Evolutionary conservation across 2,329 filamentous ascomycete species (phyloP).

Genomic region (Clonostachys rosea): DNA sequence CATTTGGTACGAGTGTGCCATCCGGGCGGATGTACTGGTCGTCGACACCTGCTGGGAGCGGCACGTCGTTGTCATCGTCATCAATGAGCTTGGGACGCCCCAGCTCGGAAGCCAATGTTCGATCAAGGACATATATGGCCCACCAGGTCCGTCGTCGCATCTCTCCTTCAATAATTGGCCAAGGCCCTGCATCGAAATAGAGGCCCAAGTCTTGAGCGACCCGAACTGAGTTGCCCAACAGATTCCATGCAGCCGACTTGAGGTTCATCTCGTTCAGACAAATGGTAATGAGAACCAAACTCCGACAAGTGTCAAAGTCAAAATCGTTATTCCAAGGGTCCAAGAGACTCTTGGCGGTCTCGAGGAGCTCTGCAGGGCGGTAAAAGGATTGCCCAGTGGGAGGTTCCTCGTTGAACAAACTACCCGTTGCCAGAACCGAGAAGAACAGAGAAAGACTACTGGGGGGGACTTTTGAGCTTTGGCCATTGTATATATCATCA

Average conservation of each 20-base stretch:
- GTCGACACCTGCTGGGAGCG: conserved; percentile 73
- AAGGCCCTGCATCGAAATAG: conserved; percentile 69
- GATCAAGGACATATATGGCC: conserved; percentile 86
- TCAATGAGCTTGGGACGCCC: conserved; percentile 78
- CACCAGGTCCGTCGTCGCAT: conserved; percentile 90
- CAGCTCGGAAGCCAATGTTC: conserved; percentile 73
- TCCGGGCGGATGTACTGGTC: conserved; percentile 69
- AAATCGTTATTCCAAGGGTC: conserved; percentile 81
- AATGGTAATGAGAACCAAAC: conserved; percentile 68
- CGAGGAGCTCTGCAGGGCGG: conserved; percentile 60
- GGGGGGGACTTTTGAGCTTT: conserved; percentile 50
- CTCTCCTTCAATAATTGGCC: conserved; percentile 74
- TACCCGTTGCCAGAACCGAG: conserved; percentile 76
- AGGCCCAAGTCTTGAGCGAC: conserved; percentile 81
- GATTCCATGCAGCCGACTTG: conserved; percentile 80
- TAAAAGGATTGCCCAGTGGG: conserved; percentile 48
- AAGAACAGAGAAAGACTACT: conserved; percentile 81
- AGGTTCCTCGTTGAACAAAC: conserved; percentile 57
- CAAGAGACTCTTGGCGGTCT: conserved; percentile 63
- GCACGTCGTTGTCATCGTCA: conserved; percentile 83
- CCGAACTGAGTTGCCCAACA: conserved; percentile 75
- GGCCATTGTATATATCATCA: conserved; percentile 70
- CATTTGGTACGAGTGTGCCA: conserved; percentile 46
- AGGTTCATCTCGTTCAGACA: conserved; percentile 84
- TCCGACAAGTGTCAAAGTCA: conserved; percentile 69